These are phyloP conservation scores for Termitomyces sp. DNA, from an alignment of 768 basidiomycete genomes.

Conservation along the genomic window DNA sequence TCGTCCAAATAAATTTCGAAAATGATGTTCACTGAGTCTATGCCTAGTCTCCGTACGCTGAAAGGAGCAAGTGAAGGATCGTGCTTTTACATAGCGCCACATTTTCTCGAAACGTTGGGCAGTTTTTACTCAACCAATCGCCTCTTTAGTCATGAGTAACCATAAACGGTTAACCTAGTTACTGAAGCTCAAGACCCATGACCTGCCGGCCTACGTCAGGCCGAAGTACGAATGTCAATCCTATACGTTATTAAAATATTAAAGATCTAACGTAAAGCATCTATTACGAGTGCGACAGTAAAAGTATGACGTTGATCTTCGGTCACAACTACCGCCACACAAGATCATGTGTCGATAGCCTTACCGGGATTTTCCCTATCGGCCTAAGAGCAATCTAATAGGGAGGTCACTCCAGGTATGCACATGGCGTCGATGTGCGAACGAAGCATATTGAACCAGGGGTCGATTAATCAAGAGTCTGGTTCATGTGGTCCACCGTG, in stretches of 20 bases:
- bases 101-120: background rate
- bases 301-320: constrained; percentile 3
- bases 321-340: background rate
- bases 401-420: background rate
- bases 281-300: background rate
- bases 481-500: background rate
- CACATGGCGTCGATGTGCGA: constrained; percentile 2
- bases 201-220: background rate
- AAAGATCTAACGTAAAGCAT: background rate
- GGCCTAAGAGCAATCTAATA: background rate
- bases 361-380: background rate
- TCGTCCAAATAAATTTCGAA: background rate
- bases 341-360: background rate
- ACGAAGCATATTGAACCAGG: constrained; percentile 1
- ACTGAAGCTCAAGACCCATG: background rate
- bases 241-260: background rate
- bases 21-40: background rate
- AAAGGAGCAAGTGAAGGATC: background rate
- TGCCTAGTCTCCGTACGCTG: background rate
- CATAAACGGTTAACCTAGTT: background rate
- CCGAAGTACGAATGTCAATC: background rate
- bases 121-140: background rate
- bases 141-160: no score
- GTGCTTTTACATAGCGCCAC: background rate
- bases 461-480: background rate